Evolutionary conservation across 257 asterid genomes (phyloP).

Genomic region (Cynanchum wilfordii): DNA sequence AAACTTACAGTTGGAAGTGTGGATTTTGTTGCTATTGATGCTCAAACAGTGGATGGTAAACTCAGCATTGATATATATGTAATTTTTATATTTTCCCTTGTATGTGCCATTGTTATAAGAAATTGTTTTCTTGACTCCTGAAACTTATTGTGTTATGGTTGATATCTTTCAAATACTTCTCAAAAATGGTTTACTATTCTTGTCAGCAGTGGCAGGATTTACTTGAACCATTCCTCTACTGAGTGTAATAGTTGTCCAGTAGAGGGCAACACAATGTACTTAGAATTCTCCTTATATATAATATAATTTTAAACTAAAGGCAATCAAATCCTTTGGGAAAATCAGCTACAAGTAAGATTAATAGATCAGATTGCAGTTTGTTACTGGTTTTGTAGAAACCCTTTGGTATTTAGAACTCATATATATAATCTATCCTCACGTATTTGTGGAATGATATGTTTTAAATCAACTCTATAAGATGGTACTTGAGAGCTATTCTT

Average conservation of each 20-base stretch:
- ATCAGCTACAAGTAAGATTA: neutral
- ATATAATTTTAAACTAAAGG: neutral
- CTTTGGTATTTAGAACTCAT: neutral
- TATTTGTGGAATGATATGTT: neutral
- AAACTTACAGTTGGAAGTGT: conserved; percentile 63
- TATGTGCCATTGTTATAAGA: neutral
- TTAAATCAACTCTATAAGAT: neutral
- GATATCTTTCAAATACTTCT: neutral
- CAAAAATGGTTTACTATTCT: neutral
- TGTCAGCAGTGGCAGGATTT: neutral
- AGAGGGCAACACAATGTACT: neutral
- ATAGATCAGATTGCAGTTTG: neutral
- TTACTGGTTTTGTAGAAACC: neutral
- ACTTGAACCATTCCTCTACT: neutral
- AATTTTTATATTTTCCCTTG: neutral
- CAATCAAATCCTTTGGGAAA: neutral
- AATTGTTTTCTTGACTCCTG: neutral
- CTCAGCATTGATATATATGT: neutral
- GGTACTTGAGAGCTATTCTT: conserved; percentile 7
- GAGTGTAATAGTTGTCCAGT: neutral
- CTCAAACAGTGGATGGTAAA: conserved; percentile 91
- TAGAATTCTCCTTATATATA: neutral
- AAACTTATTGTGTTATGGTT: neutral
- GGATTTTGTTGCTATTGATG: conserved; percentile 72
- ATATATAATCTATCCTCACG: neutral